Conservation (phyloP, 2,329 filamentous ascomycete species). For the Aspergillus costaricaensis region DNA sequence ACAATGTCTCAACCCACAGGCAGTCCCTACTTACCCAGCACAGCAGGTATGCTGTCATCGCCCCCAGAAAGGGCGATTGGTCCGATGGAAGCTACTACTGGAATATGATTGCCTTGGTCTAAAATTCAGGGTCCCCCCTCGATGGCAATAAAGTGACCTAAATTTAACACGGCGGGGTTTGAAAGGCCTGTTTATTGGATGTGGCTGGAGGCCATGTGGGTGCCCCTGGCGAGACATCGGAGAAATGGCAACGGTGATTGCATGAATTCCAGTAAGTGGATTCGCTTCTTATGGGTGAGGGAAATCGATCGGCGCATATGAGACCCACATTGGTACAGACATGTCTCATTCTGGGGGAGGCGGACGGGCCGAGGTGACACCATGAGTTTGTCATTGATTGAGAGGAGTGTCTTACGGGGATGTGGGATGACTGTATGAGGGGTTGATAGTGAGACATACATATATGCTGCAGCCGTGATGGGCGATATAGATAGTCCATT, state of each 20-base stretch:
- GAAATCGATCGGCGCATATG: background rate
- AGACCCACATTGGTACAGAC: background rate
- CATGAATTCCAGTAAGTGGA: background rate
- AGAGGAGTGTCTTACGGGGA: background rate
- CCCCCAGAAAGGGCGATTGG: background rate
- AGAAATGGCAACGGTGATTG: background rate
- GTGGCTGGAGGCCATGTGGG: background rate
- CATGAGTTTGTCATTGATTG: background rate
- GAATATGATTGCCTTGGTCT: background rate
- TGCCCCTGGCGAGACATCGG: background rate
- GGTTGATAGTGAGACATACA: background rate
- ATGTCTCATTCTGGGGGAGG: background rate
- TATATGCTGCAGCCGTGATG: background rate
- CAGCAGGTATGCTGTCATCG: background rate
- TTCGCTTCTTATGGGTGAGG: background rate
- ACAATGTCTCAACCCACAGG: background rate
- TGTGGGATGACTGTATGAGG: background rate
- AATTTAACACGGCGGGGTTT: background rate
- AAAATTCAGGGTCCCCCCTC: background rate
- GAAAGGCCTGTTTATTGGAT: background rate
- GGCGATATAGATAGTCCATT: background rate
- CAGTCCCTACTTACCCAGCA: background rate
- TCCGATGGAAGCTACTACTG: background rate
- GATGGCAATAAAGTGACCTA: background rate
- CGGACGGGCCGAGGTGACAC: background rate